These are phyloP conservation scores for Clathrus columnatus DNA, from an alignment of 768 basidiomycete genomes.

Conservation along the genomic window DNA sequence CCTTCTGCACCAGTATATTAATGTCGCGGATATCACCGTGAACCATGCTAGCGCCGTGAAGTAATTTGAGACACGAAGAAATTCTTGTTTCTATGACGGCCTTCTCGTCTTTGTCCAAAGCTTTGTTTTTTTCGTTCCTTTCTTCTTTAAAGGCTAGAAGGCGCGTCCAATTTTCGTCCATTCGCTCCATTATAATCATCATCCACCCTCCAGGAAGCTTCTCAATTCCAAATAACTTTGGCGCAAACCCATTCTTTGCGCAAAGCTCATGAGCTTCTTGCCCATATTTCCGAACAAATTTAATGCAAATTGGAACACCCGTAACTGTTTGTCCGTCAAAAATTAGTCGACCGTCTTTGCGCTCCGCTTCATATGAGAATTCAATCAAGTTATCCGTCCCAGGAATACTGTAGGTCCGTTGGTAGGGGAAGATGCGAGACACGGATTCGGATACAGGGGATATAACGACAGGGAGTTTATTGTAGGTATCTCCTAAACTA, in stretches of 20 bases:
- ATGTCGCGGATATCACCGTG: slow-evolving; percentile 25
- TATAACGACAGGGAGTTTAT: too few relatives aligned
- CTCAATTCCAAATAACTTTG: slow-evolving; percentile 20
- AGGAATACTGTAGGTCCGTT: too few relatives aligned
- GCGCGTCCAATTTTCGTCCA: too few relatives aligned
- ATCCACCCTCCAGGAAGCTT: slow-evolving; percentile 22
- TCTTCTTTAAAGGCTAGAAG: background rate
- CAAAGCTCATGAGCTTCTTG: slow-evolving; percentile 21
- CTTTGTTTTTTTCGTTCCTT: slow-evolving; percentile 4
- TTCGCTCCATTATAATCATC: slow-evolving; percentile 27
- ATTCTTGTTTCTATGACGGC: background rate
- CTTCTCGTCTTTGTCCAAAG: background rate
- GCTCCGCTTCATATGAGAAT: too few relatives aligned
- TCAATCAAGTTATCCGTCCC: too few relatives aligned
- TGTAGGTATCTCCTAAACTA: too few relatives aligned
- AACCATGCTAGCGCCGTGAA: slow-evolving; percentile 22
- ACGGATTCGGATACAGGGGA: too few relatives aligned
- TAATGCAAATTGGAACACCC: slow-evolving; percentile 19
- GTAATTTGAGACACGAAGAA: background rate
- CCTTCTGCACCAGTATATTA: slow-evolving; percentile 24
- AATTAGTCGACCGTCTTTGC: slow-evolving; percentile 13
- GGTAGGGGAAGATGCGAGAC: too few relatives aligned
- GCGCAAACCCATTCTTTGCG: slow-evolving; percentile 20
- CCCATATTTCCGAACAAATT: slow-evolving; percentile 21
- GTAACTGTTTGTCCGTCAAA: slow-evolving; percentile 15